Percentiles rank a stretch among this genome's conserved stretches.
Evolutionary conservation across 331 rosid species (phyloP).

Genomic region (Quercus phellos): DNA sequence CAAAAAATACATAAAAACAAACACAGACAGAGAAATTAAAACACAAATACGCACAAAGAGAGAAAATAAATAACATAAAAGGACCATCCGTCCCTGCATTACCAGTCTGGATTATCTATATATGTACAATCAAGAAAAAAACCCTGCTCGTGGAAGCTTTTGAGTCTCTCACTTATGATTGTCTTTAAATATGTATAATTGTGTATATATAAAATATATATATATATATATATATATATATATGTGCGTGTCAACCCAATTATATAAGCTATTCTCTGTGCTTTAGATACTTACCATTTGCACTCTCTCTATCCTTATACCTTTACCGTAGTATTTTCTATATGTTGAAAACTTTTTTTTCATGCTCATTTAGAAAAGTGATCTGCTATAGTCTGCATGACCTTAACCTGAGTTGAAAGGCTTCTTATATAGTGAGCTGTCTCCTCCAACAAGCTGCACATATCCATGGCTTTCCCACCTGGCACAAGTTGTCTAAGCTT

Average conservation of each 20-base stretch:
- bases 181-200: not conserved
- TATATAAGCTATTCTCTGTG: not conserved
- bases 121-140: not conserved
- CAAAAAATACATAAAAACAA: not conserved
- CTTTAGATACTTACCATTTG: not conserved
- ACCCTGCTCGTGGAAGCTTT: not conserved
- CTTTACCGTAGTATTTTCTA: not conserved
- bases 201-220: not conserved
- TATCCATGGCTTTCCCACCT: constrained; percentile 34
- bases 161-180: not conserved
- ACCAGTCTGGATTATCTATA: not conserved
- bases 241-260: not conserved
- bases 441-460: constrained; percentile 41
- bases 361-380: constrained; percentile 5
- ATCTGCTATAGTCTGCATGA: constrained; percentile 37
- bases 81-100: not conserved
- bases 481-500: constrained; percentile 38
- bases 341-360: not conserved
- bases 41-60: not conserved
- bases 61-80: not conserved
- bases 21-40: not conserved
- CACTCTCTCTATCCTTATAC: not conserved
- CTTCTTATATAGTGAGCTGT: constrained; percentile 35
- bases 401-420: constrained; percentile 38
- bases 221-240: not conserved